Percentiles rank a stretch among this genome's conserved stretches.
Evolutionary conservation across 352 stramenopile species (phyloP).

Genomic region (Pythium rhizo-oryzae): DNA sequence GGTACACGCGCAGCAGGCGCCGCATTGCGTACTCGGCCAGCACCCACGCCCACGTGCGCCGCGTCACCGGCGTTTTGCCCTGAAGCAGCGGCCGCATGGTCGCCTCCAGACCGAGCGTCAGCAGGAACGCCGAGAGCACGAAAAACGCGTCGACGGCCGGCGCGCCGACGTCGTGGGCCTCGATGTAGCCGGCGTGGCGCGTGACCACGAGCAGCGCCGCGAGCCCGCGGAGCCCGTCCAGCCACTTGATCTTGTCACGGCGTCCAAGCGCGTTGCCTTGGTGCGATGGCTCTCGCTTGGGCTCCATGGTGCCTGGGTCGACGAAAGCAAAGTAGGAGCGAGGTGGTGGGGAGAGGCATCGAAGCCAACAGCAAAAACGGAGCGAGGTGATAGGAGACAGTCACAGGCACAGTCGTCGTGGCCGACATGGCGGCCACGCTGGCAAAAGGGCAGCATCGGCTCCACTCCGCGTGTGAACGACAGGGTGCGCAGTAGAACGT

Average conservation of each 20-base stretch:
- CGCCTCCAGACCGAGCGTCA: constrained; percentile 45
- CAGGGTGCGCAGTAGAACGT: no score
- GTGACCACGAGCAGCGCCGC: constrained; percentile 33
- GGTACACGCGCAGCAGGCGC: constrained; percentile 59
- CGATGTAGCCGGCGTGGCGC: constrained; percentile 23
- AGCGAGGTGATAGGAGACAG: no score
- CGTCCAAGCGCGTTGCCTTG: neutral
- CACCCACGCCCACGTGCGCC: constrained; percentile 9
- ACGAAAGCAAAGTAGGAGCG: no score
- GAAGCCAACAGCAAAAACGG: no score
- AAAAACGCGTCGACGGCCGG: constrained; percentile 49
- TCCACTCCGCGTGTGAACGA: no score
- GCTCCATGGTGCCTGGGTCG: no score
- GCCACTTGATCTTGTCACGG: constrained; percentile 36
- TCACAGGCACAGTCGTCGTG: no score
- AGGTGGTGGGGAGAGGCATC: no score
- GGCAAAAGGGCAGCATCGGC: no score
- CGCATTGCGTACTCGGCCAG: constrained; percentile 49
- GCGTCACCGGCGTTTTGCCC: constrained; percentile 18
- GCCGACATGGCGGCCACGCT: no score
- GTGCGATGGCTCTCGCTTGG: no score
- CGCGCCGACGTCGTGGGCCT: constrained; percentile 32
- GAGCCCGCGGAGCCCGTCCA: constrained; percentile 45
- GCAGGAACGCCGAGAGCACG: constrained; percentile 47
- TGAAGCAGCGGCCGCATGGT: constrained; percentile 33